These are phyloP conservation scores for Xylaria intraflava DNA, from an alignment of 495 filamentous ascomycete genomes.

Conservation along the genomic window DNA sequence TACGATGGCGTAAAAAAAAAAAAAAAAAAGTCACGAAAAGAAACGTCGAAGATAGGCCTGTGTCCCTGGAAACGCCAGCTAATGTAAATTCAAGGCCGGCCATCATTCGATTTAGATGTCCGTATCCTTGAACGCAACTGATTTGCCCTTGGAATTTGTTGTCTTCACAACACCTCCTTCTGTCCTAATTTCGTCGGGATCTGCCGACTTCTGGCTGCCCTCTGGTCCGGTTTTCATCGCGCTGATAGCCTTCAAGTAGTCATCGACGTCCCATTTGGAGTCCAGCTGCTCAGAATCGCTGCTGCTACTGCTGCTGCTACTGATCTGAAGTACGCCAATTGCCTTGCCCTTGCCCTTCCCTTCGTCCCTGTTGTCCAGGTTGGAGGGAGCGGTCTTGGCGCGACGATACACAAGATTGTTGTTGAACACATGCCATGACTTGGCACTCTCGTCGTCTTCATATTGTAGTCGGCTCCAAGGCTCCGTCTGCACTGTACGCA, in stretches of 20 bases:
- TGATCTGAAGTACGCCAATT: constrained; percentile 3
- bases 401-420: constrained; percentile 31
- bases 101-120: constrained; percentile 4
- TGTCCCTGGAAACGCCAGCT: constrained; percentile 17
- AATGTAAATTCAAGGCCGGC: constrained; percentile 17
- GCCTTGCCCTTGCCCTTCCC: constrained; percentile 19
- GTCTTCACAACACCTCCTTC: constrained; percentile 14
- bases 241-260: constrained; percentile 34
- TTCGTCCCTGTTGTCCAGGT: background rate
- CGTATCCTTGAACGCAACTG: constrained; percentile 22
- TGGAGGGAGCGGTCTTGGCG: background rate
- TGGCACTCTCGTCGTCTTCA: constrained; percentile 37
- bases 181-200: constrained; percentile 22
- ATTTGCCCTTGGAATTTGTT: constrained; percentile 16
- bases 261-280: constrained; percentile 33
- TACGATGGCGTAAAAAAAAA: background rate
- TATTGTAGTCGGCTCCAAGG: constrained; percentile 37
- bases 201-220: constrained; percentile 7
- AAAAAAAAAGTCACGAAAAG: background rate
- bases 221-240: constrained; percentile 22
- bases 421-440: constrained; percentile 38
- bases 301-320: constrained; percentile 16
- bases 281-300: constrained; percentile 24
- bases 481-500: constrained; percentile 40
- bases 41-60: background rate